These are phyloP conservation scores for Plasmopara halstedii DNA, from an alignment of 352 stramenopile genomes.

Conservation along the genomic window DNA sequence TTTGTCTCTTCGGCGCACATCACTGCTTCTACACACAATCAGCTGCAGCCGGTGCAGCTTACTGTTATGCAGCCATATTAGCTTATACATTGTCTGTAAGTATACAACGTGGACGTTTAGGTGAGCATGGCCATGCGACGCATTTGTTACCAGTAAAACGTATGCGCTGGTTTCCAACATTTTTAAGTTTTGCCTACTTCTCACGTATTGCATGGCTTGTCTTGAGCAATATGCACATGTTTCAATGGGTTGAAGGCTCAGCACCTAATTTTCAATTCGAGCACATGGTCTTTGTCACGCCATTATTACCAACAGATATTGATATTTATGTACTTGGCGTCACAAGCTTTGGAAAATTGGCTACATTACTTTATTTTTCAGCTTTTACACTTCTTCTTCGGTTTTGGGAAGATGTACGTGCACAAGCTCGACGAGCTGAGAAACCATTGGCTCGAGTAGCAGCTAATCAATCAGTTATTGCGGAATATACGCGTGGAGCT, in stretches of 20 bases:
- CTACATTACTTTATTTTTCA: slow-evolving; percentile 76
- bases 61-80: slow-evolving; percentile 57
- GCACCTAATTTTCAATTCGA: slow-evolving; percentile 41
- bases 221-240: slow-evolving; percentile 73
- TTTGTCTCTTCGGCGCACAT: slow-evolving; percentile 62
- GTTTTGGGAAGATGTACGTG: slow-evolving; percentile 74
- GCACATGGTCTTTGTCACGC: slow-evolving; percentile 68
- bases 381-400: slow-evolving; percentile 72
- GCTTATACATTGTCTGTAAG: slow-evolving; percentile 71
- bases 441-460: slow-evolving; percentile 53
- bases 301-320: slow-evolving; percentile 63
- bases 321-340: slow-evolving; percentile 79
- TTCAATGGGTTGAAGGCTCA: slow-evolving; percentile 62
- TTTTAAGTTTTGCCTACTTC: slow-evolving; percentile 66
- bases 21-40: slow-evolving; percentile 79
- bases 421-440: slow-evolving; percentile 41
- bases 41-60: slow-evolving; percentile 47
- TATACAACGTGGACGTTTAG: slow-evolving; percentile 55
- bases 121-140: slow-evolving; percentile 78
- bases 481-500: slow-evolving; percentile 51
- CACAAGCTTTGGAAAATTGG: slow-evolving; percentile 64
- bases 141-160: slow-evolving; percentile 69
- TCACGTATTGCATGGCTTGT: slow-evolving; percentile 66
- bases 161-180: slow-evolving; percentile 80
- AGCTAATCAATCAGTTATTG: slow-evolving; percentile 66